Base-by-base conservation (phyloP, 805 yeast species). In the Wickerhamiella allomyrinae region DNA sequence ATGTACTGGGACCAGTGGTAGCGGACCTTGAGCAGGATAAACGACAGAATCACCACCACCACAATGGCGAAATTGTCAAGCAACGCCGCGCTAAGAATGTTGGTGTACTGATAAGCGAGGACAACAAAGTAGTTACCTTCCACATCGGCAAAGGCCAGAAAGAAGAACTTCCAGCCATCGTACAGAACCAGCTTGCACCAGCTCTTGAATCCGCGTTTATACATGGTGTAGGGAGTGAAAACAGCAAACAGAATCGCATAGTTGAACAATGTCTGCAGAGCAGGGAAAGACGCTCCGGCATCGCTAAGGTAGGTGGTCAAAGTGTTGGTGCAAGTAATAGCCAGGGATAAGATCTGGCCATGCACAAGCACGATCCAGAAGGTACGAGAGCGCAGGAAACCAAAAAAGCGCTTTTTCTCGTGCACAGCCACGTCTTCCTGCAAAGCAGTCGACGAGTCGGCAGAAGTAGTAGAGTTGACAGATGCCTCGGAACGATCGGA, bases 61-160 rank as follows among this genome's bases (percentile, higher is more conserved):
- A 61, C 68, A 46, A 67, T 66, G 15, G 70, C 66, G 53, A 68
- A 66, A 44, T 64, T 65, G 49, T 67, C 70, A 14, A 66, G 59
- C 44, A 66, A 47, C 19, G 68, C 62, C 5, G 70, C 71, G 41
- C 66, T 58, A 31, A 66, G 52, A 47, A 66, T 49, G 46, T 65
- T 66, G 17, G 70, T 67, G 52, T 67, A 66, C 42, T 56, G 57
- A 47, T 66, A 66, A 14, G 71, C 70, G 44, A 58, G 59, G 38
- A 65, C 69, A 13, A 66, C 64, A 42, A 67, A 66, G 50, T 66
- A 66, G 56, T 66, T 66, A n/a, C 70, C 70, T 48, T 67, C 58
- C 20, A 66, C 70, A 41, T 66, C 70, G 19, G 66, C 66, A 51
- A 66, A 67, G 2, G 70, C 64, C 34, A 66, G 46, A 15, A 65